Conservation (phyloP, 495 filamentous ascomycete species). For the Hypoxylon lienhwacheense region DNA sequence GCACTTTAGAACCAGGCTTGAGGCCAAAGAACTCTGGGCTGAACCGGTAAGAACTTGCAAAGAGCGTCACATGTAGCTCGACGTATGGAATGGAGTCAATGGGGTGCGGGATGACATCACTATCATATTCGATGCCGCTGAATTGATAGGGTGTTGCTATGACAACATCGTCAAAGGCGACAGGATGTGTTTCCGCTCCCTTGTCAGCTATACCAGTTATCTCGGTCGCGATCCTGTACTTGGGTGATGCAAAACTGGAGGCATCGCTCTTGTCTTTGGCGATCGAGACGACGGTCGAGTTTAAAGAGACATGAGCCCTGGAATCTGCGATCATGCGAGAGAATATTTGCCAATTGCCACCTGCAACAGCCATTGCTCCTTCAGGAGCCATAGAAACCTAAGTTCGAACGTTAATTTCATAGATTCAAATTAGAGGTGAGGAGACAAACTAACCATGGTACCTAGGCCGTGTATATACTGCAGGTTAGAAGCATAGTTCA, state of each 20-base stretch:
- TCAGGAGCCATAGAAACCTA: conserved; percentile 75
- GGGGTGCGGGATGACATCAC: conserved; percentile 53
- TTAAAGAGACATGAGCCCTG: conserved; percentile 61
- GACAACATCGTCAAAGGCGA: conserved; percentile 74
- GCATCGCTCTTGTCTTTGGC: conserved; percentile 43
- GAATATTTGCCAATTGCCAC: conserved; percentile 97
- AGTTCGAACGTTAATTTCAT: conserved; percentile 6
- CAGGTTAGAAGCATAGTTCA: conserved; percentile 95
- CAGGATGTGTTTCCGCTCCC: conserved; percentile 35
- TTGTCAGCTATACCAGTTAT: conserved; percentile 32
- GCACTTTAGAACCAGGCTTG: conserved; percentile 52
- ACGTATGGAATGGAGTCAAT: conserved; percentile 78
- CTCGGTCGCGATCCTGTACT: conserved; percentile 54
- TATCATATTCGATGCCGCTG: conserved; percentile 58
- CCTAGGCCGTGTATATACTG: conserved; percentile 83
- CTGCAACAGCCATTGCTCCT: conserved; percentile 74
- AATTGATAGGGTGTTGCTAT: conserved; percentile 78
- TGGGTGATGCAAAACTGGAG: conserved; percentile 26
- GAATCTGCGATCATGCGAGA: conserved; percentile 71
- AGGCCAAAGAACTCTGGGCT: conserved; percentile 73
- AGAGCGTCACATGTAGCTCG: conserved; percentile 81
- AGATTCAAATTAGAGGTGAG: no score
- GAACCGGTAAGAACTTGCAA: conserved; percentile 72
- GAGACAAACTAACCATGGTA: conserved; percentile 73
- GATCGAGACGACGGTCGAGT: conserved; percentile 69